phyloP scores from a whole-genome alignment of 1,139 yeast species.

The Geotrichum siamense region DNA sequence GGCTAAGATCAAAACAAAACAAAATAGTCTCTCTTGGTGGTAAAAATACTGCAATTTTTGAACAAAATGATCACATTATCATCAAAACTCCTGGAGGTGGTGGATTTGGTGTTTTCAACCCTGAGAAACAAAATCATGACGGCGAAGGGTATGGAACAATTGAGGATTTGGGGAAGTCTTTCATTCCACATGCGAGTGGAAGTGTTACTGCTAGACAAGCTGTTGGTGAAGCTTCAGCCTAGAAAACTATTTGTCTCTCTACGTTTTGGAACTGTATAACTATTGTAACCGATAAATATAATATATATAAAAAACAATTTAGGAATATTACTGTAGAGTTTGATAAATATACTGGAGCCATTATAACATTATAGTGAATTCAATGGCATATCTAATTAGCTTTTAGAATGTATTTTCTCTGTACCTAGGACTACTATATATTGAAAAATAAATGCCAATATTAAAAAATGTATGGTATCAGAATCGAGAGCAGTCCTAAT shows the following conservation, averaged over 20 bases:
- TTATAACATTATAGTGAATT: too few species aligned
- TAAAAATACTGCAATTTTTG: slow-evolving; percentile 45
- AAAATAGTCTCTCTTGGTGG: slow-evolving; percentile 47
- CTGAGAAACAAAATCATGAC: not conserved
- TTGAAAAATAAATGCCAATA: too few species aligned
- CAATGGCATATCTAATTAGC: too few species aligned
- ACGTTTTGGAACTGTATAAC: not conserved
- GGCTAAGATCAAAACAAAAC: slow-evolving; percentile 35
- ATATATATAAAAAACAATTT: too few species aligned
- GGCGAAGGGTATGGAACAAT: too few species aligned
- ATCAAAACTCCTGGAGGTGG: slow-evolving; percentile 49
- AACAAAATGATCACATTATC: slow-evolving; percentile 50
- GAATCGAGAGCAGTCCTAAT: too few species aligned
- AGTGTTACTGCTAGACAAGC: slow-evolving; percentile 12
- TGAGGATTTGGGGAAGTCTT: not conserved
- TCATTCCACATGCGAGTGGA: slow-evolving; percentile 17
- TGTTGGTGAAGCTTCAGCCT: slow-evolving; percentile 15
- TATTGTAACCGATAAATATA: too few species aligned
- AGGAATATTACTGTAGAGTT: too few species aligned
- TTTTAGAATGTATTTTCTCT: too few species aligned
- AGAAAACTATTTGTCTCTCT: not conserved
- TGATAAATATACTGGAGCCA: too few species aligned
- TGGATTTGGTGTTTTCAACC: slow-evolving; percentile 30
- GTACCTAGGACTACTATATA: too few species aligned
- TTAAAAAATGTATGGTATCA: too few species aligned